A percentile compares a stretch with the other conserved stretches of the same genome.
phyloP scores from a whole-genome alignment of 2,329 filamentous ascomycete genomes.

The Colletotrichum limetticola region DNA sequence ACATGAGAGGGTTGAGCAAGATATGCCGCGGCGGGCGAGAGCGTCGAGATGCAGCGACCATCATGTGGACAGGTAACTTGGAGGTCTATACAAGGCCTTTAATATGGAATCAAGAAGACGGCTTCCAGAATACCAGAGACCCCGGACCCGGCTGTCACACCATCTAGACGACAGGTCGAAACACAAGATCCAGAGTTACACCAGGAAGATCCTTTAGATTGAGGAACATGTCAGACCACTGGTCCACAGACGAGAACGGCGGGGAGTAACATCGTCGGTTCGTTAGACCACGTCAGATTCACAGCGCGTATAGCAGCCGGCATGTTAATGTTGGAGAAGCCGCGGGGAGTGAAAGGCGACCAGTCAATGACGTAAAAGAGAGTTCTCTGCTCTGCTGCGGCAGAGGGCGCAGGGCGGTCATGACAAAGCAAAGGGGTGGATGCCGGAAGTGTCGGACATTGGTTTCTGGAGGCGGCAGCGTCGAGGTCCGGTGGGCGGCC shows the following conservation, averaged over 20 bases:
- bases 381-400: neutral
- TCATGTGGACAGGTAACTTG: neutral
- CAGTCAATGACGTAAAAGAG: neutral
- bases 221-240: conserved; percentile 16
- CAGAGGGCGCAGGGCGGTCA: conserved; percentile 5
- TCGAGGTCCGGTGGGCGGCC: conserved; percentile 8
- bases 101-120: conserved; percentile 4
- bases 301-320: neutral
- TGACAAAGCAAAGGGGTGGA: conserved; percentile 14
- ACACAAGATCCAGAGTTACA: conserved; percentile 27
- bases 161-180: conserved; percentile 24
- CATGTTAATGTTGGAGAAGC: neutral
- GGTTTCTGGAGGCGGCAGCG: conserved; percentile 13
- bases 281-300: neutral
- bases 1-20: neutral
- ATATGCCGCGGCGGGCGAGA: neutral
- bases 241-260: neutral
- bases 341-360: neutral
- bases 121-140: neutral
- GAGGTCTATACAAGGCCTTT: conserved; percentile 12
- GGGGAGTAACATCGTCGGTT: neutral
- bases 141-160: conserved; percentile 23
- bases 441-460: conserved; percentile 31
- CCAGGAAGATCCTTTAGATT: conserved; percentile 29
- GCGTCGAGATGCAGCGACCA: neutral